A percentile compares a stretch with the other conserved stretches of the same genome.
These are phyloP conservation scores for Hypoxylon sp. DNA, from an alignment of 2,329 filamentous ascomycete species.

Conservation along the genomic window DNA sequence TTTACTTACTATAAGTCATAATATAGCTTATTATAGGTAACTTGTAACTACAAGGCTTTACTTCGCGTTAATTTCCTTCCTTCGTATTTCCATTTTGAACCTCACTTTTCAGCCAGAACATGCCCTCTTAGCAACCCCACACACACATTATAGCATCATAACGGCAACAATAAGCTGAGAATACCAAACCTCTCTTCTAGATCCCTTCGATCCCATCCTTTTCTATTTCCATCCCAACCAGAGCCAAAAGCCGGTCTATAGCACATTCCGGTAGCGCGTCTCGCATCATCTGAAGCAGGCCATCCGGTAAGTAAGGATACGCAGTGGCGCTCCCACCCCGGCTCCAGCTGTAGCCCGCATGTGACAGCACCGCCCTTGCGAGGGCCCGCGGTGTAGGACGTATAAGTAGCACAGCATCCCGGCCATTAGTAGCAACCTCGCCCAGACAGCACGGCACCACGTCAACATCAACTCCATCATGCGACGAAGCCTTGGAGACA, in stretches of 20 bases:
- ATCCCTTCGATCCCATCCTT: background rate
- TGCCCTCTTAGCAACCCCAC: too few species aligned
- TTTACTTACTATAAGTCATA: too few species aligned
- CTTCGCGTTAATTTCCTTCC: too few species aligned
- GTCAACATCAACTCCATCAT: background rate
- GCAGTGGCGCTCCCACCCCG: background rate
- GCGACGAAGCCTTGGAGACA: background rate
- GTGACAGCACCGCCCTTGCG: slow-evolving; percentile 21
- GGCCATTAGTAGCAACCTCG: background rate
- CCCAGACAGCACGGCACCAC: slow-evolving; percentile 20
- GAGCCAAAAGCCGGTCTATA: background rate
- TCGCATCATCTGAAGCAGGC: slow-evolving; percentile 8
- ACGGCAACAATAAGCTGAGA: too few species aligned
- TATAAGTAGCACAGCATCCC: background rate
- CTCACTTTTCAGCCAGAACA: too few species aligned
- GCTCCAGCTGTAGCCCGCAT: slow-evolving; percentile 2
- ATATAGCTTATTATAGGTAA: too few species aligned
- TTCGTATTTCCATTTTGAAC: too few species aligned
- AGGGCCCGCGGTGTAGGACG: slow-evolving; percentile 12
- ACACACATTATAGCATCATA: too few species aligned
- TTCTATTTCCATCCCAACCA: background rate
- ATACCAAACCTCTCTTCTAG: background rate
- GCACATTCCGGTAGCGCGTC: slow-evolving; percentile 11
- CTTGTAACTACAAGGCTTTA: too few species aligned
- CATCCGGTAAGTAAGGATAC: slow-evolving; percentile 31